Evolutionary conservation across 1,284 basidiomycete species (phyloP).

Genomic region (Laetiporus sulphureus): DNA sequence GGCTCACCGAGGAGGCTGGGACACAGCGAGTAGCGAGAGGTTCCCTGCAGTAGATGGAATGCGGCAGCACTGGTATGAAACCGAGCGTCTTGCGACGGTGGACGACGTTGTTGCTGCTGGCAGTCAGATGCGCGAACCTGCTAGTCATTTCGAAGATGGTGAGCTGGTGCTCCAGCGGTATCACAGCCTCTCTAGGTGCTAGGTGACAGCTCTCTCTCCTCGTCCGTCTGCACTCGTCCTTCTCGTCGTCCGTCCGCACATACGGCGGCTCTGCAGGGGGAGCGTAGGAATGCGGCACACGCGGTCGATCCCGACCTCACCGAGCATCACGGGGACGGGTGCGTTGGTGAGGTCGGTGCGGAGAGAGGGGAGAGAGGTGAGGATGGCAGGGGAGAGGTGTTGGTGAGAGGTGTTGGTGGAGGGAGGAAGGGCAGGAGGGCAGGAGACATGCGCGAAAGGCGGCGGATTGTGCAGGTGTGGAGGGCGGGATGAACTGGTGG

Average conservation of each 20-base stretch:
- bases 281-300: conserved; percentile 62
- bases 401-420: conserved; percentile 52
- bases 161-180: conserved; percentile 70
- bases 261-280: conserved; percentile 27
- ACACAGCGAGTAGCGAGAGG: too few relatives aligned
- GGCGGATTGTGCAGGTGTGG: conserved; percentile 21
- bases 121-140: conserved; percentile 72
- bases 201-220: conserved; percentile 51
- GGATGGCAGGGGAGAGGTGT: too few relatives aligned
- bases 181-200: too few relatives aligned
- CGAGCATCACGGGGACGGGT: conserved; percentile 68
- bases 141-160: conserved; percentile 66
- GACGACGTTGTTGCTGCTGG: conserved; percentile 63
- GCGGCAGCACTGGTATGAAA: too few relatives aligned
- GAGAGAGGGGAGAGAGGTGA: conserved; percentile 45
- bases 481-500: conserved; percentile 65
- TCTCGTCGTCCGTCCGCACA: conserved; percentile 14
- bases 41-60: too few relatives aligned
- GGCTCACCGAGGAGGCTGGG: too few relatives aligned
- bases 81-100: too few relatives aligned
- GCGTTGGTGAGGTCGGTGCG: conserved; percentile 45
- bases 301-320: conserved; percentile 80
- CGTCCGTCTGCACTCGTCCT: too few relatives aligned
- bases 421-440: conserved; percentile 57
- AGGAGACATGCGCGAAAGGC: conserved; percentile 42